phyloP scores from a whole-genome alignment of 192 early-diverging fungal species.

The Umbelopsis isabellina region DNA sequence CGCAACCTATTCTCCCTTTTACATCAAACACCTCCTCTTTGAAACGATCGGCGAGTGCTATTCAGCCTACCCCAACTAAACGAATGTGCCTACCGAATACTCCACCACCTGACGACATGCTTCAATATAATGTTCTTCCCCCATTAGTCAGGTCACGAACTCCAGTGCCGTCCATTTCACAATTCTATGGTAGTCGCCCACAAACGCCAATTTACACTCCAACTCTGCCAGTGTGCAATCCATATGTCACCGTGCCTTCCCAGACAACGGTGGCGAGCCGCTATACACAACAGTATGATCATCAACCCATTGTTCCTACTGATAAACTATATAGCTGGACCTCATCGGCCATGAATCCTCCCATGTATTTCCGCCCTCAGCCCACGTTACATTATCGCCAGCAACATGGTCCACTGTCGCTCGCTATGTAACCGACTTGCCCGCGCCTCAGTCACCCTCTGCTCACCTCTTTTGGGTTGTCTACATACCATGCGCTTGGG shows the following conservation, averaged over 20 bases:
- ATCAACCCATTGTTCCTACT: not conserved
- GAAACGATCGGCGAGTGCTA: constrained; percentile 5
- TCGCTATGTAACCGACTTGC: not conserved
- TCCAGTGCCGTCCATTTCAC: constrained; percentile 8
- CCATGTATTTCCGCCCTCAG: constrained; percentile 5
- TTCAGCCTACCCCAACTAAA: constrained; percentile 11
- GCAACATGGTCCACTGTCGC: not conserved
- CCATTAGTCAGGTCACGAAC: not conserved
- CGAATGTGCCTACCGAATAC: constrained; percentile 14
- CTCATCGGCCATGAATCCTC: not conserved
- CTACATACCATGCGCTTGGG: not conserved
- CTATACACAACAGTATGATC: not conserved
- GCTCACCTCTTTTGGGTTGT: too few species aligned
- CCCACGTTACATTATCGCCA: not conserved
- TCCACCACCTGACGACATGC: constrained; percentile 6
- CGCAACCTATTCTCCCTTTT: constrained; percentile 15
- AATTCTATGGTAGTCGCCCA: constrained; percentile 14
- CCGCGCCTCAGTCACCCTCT: not conserved
- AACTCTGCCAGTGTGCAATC: not conserved
- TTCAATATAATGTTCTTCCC: constrained; percentile 1
- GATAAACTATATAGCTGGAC: constrained; percentile 6
- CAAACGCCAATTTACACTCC: constrained; percentile 14
- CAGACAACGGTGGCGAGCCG: not conserved
- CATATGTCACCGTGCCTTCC: constrained; percentile 6
- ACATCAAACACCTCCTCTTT: constrained; percentile 3